A percentile compares a stretch with the other conserved stretches of the same genome.
Evolutionary conservation across 2,329 filamentous ascomycete species (phyloP).

Genomic region (Aspergillus viridinutans): DNA sequence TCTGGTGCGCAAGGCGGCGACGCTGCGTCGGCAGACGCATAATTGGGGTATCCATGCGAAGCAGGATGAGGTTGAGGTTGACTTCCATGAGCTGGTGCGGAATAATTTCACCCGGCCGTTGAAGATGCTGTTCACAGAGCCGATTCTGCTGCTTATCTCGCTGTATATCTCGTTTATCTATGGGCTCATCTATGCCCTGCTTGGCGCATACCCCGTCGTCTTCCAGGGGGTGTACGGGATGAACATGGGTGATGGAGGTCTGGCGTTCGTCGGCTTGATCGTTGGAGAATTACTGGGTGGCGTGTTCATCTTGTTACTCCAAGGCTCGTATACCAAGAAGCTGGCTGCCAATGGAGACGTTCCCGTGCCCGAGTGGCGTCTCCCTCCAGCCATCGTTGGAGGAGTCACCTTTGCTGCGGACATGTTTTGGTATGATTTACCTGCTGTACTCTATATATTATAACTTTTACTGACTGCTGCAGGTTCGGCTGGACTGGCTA

Average conservation of each 20-base stretch:
- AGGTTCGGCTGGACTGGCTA: conserved; percentile 35
- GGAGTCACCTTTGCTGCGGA: conserved; percentile 32
- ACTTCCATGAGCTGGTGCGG: conserved; percentile 44
- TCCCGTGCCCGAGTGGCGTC: conserved; percentile 33
- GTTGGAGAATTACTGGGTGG: conserved; percentile 28
- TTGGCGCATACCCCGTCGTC: conserved; percentile 29
- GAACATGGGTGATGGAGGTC: conserved; percentile 27
- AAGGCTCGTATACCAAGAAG: conserved; percentile 27
- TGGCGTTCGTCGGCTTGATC: conserved; percentile 31
- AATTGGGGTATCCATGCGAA: conserved; percentile 60
- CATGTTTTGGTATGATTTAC: conserved; percentile 31
- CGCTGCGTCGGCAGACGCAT: conserved; percentile 50
- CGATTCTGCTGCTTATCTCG: conserved; percentile 33
- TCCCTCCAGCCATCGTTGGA: conserved; percentile 29
- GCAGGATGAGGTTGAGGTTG: conserved; percentile 51
- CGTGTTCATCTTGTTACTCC: conserved; percentile 26
- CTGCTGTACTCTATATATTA: no score
- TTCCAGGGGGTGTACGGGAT: conserved; percentile 29
- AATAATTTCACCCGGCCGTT: conserved; percentile 47
- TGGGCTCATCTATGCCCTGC: conserved; percentile 30
- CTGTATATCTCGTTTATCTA: conserved; percentile 34
- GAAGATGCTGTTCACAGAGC: conserved; percentile 38
- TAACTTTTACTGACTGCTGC: background rate
- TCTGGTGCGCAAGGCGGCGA: conserved; percentile 39
- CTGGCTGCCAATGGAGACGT: conserved; percentile 26